Evolutionary conservation across 306 rosid genomes (phyloP), one percentile per base, ranked within the genome.

Genomic region (Begonia masoniana): DNA sequence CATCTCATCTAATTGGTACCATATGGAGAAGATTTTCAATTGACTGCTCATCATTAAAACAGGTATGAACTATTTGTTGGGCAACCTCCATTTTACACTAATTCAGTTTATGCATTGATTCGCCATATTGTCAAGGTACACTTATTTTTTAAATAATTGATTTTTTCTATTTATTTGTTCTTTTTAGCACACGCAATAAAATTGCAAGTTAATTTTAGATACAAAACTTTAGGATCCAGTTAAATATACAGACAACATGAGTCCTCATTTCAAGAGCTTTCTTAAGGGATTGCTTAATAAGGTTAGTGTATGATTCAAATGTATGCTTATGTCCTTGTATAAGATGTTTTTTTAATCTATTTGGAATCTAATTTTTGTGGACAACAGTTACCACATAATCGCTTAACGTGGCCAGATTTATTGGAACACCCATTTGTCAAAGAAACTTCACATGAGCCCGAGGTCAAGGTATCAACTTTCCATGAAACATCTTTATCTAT

Each of bases 61-160:
- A 91, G 97, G 78, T 91, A 91, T n/a, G 99, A 91, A 71, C 82
- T 91, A 63, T 91, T 69, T 79, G 99, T 86, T 65, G 99, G 99
- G 59, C 99, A 86, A 73, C 99, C 99, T 68, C 99, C 99, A 23
- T 91, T 91, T 72, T 91, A 86, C 70, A 91, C 96, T 52, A 86
- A 91, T 68, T 91, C 99, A 59, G 99, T 91, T 13, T 85, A 91
- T 66, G 94, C 96, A 48, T 91, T 91, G 68, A 79, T 91, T 53
- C 74, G 94, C 41, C 99, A 91, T 72, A 91, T 91, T 69, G 92
- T 91, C 12, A 91, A 83, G 99, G 99, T 91, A 78, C 60, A 57
- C 35, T 68, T 61, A 62, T 39, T 43, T 60, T 49, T 15, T 9
- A 56, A 15, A 15, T 8, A 21, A 42, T 49, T 51, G 10, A 2